Evolutionary conservation across 2,329 filamentous ascomycete species (phyloP).

Genomic region (Trichoderma atroviride): DNA sequence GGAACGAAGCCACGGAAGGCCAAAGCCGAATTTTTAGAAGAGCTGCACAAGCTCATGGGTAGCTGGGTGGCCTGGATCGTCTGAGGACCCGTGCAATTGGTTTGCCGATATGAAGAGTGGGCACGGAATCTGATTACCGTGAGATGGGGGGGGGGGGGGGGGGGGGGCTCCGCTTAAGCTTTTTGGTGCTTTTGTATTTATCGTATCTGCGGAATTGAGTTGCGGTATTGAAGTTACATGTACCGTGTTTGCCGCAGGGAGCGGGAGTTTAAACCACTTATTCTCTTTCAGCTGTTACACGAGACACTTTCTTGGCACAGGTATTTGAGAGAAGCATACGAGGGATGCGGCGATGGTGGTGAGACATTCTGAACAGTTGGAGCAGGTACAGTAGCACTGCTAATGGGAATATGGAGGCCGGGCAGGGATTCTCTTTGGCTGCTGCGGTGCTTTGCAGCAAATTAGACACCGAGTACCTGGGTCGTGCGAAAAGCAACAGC

Average conservation of each 20-base stretch:
- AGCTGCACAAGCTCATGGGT: not conserved
- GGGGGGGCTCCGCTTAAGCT: not conserved
- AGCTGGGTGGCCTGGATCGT: not conserved
- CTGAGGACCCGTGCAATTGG: not conserved
- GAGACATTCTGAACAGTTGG: not conserved
- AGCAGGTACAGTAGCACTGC: not conserved
- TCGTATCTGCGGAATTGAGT: not conserved
- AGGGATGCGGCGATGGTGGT: constrained; percentile 11
- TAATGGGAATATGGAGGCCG: not conserved
- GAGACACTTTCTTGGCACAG: not conserved
- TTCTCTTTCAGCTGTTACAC: not conserved
- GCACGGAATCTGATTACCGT: constrained; percentile 17
- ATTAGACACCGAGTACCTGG: constrained; percentile 17
- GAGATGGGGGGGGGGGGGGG: constrained; percentile 9
- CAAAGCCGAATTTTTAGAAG: constrained; percentile 3
- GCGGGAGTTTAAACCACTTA: not conserved
- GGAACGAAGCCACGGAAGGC: not conserved
- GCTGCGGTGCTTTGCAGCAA: constrained; percentile 1
- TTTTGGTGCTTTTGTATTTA: not conserved
- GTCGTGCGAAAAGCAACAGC: not conserved
- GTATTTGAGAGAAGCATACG: not conserved
- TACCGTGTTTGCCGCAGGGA: not conserved
- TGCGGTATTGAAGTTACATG: not conserved
- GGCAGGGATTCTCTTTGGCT: not conserved
- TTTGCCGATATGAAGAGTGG: constrained; percentile 25